Conservation (phyloP, 2,329 filamentous ascomycete species). For the Stachybotrys chartarum region DNA sequence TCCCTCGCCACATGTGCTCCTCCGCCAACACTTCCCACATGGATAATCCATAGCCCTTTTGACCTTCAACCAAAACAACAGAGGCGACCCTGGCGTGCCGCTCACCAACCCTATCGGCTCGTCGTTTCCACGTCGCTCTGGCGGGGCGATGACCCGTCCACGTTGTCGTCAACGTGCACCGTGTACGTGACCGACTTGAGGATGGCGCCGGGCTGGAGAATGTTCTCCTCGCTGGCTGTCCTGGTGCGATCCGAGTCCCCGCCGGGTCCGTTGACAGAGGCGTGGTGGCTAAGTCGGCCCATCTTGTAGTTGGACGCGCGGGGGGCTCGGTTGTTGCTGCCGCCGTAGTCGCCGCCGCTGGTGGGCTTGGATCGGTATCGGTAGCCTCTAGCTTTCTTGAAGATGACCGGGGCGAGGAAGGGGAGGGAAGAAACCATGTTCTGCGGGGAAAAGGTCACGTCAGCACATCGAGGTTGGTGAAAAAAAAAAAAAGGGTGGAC, state of each 20-base stretch:
- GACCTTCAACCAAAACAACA: background rate
- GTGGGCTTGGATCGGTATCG: conserved; percentile 29
- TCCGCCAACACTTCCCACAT: background rate
- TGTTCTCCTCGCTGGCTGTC: conserved; percentile 31
- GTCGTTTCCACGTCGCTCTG: background rate
- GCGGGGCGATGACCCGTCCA: background rate
- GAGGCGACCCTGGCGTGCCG: too few relatives aligned
- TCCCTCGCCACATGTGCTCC: background rate
- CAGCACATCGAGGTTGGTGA: background rate
- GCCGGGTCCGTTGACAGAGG: conserved; percentile 19
- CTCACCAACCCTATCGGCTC: background rate
- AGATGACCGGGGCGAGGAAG: conserved; percentile 35
- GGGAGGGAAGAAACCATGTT: conserved; percentile 40
- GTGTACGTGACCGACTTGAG: conserved; percentile 35
- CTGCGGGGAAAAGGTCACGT: conserved; percentile 12
- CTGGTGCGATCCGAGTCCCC: conserved; percentile 14
- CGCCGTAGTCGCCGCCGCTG: conserved; percentile 18
- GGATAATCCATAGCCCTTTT: background rate
- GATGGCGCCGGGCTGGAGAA: conserved; percentile 26
- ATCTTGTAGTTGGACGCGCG: conserved; percentile 26
- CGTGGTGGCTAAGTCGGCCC: conserved; percentile 23
- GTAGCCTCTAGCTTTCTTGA: conserved; percentile 34
- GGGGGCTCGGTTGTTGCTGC: conserved; percentile 12
- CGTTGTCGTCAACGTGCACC: conserved; percentile 27
- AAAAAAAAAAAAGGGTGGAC: too few relatives aligned